Conservation (phyloP, 2,329 filamentous ascomycete species). For the Aspergillus fructus region DNA sequence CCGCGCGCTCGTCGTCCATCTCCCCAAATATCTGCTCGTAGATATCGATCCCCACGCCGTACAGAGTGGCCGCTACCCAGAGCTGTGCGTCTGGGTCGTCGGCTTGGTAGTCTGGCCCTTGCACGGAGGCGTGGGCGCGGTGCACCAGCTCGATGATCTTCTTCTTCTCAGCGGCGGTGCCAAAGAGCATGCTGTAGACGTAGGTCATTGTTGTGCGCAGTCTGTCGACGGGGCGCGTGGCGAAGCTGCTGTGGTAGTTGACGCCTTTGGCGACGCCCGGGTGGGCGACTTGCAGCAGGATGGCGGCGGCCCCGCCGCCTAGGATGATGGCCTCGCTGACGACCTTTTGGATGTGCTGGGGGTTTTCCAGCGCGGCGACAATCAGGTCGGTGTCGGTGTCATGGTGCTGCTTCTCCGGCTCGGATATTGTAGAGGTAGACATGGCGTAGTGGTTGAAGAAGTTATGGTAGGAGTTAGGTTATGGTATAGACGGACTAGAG, state of each 20-base stretch:
- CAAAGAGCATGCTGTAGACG: conserved; percentile 42
- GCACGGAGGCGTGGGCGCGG: conserved; percentile 32
- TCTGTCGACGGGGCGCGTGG: conserved; percentile 31
- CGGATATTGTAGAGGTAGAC: neutral
- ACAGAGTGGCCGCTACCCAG: conserved; percentile 44
- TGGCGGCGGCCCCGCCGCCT: conserved; percentile 37
- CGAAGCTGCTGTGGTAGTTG: conserved; percentile 41
- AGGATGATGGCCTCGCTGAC: conserved; percentile 37
- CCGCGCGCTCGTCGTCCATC: conserved; percentile 25
- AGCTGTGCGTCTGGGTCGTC: conserved; percentile 40
- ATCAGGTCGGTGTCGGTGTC: conserved; percentile 3
- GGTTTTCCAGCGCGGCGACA: neutral
- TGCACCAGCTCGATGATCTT: conserved; percentile 40
- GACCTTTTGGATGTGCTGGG: conserved; percentile 27
- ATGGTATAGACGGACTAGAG: neutral
- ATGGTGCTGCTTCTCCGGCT: neutral
- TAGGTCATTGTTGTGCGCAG: conserved; percentile 42
- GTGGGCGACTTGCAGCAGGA: conserved; percentile 44
- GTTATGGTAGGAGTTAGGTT: no score
- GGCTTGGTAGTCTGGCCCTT: conserved; percentile 35
- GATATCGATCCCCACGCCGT: conserved; percentile 35
- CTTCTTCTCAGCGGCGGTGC: conserved; percentile 30
- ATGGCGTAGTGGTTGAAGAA: no score
- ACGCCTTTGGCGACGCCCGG: conserved; percentile 40
- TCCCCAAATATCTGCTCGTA: conserved; percentile 38